phyloP scores from a whole-genome alignment of 176 grass and related monocot genomes.

The Rhynchospora pubera region DNA sequence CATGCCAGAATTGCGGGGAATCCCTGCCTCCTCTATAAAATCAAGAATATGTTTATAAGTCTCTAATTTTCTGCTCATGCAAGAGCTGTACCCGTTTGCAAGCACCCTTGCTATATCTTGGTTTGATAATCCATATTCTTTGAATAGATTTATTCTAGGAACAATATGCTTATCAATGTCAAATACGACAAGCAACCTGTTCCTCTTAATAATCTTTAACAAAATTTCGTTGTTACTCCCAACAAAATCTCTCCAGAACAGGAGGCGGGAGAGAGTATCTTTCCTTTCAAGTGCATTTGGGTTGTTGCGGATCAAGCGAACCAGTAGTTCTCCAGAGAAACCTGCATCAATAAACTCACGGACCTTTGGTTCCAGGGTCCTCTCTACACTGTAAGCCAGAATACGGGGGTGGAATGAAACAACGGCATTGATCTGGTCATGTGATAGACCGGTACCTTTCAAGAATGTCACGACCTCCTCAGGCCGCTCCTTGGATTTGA shows the following conservation, averaged over 20 bases:
- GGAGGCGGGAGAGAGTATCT: not conserved
- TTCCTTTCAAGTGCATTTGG: not conserved
- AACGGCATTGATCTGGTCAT: not conserved
- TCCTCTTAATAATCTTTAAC: not conserved
- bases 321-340: not conserved
- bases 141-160: not conserved
- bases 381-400: not conserved
- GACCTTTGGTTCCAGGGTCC: not conserved
- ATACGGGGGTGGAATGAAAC: not conserved
- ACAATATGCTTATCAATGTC: not conserved
- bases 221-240: not conserved
- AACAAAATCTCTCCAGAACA: not conserved
- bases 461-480: not conserved
- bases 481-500: not conserved
- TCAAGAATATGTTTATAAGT: not conserved
- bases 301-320: not conserved
- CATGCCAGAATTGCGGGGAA: not conserved
- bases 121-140: not conserved
- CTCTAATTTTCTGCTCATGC: not conserved
- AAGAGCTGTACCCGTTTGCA: no score
- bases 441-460: not conserved
- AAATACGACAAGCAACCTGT: not conserved
- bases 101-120: not conserved
- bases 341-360: not conserved
- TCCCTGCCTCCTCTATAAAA: not conserved